phyloP scores from a whole-genome alignment of 495 filamentous ascomycete species.

The Oidiodendron maius region DNA sequence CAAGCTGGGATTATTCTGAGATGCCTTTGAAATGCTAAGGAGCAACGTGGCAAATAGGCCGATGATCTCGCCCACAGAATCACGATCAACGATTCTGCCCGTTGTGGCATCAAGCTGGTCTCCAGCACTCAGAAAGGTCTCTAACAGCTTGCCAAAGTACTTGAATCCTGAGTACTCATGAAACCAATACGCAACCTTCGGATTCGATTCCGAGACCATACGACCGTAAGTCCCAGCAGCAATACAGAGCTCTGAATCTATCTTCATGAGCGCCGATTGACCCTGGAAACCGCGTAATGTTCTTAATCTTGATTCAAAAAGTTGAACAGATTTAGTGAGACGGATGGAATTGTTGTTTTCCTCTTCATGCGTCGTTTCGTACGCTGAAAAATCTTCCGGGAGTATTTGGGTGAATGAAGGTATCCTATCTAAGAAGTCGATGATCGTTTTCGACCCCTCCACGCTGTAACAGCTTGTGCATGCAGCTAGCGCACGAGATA shows the following conservation, averaged over 20 bases:
- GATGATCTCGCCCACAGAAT: constrained; percentile 57
- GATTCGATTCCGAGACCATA: constrained; percentile 57
- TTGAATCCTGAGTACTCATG: constrained; percentile 59
- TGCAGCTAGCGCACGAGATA: constrained; percentile 50
- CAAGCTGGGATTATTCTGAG: neutral
- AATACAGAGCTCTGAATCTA: constrained; percentile 43
- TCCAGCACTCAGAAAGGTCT: constrained; percentile 36
- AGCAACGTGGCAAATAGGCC: constrained; percentile 51
- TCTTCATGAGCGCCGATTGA: constrained; percentile 11
- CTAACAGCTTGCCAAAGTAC: constrained; percentile 62
- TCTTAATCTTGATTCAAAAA: constrained; percentile 38
- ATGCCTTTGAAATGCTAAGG: constrained; percentile 7
- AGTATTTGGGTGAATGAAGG: constrained; percentile 68
- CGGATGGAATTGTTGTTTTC: constrained; percentile 68
- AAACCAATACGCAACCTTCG: constrained; percentile 57
- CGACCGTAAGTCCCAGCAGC: constrained; percentile 63
- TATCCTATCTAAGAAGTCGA: constrained; percentile 52
- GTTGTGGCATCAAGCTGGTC: constrained; percentile 31
- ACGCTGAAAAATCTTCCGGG: constrained; percentile 57
- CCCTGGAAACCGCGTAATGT: neutral
- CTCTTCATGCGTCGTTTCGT: constrained; percentile 73
- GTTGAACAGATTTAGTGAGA: constrained; percentile 42
- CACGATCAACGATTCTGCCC: constrained; percentile 33
- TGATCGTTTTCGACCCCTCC: constrained; percentile 31
- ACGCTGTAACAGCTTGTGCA: constrained; percentile 35